Conservation (phyloP, 371 early-diverging fungal species). For the Lichtheimia ramosa region DNA sequence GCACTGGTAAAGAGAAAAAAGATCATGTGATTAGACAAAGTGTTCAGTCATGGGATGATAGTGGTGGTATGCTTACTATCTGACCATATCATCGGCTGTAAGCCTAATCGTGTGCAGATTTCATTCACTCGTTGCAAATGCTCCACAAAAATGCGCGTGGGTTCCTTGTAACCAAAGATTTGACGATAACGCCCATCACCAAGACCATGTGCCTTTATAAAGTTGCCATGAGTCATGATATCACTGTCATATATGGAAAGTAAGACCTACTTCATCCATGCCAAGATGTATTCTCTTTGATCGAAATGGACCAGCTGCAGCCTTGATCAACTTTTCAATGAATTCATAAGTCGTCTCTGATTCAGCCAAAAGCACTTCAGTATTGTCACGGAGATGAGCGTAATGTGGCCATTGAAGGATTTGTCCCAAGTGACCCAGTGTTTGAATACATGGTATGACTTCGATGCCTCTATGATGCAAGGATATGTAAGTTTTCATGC, state of each 20-base stretch:
- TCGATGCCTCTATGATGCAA: conserved; percentile 69
- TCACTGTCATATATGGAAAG: background rate
- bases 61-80: conserved; percentile 60
- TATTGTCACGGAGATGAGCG: conserved; percentile 74
- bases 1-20: conserved; percentile 38
- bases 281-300: conserved; percentile 84
- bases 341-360: conserved; percentile 78
- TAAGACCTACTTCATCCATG: conserved; percentile 69
- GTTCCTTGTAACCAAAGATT: conserved; percentile 73
- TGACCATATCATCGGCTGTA: conserved; percentile 87
- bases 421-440: conserved; percentile 87
- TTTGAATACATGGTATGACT: conserved; percentile 89
- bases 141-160: conserved; percentile 73
- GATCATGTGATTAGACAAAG: background rate
- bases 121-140: conserved; percentile 73
- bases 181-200: conserved; percentile 82
- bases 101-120: conserved; percentile 61
- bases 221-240: background rate
- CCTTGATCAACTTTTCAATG: conserved; percentile 70
- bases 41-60: no score
- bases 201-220: conserved; percentile 68
- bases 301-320: conserved; percentile 67
- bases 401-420: conserved; percentile 88
- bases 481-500: background rate
- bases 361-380: conserved; percentile 72